Evolutionary conservation across 2,329 filamentous ascomycete genomes (phyloP).

Genomic region (Epichloe uncinata): DNA sequence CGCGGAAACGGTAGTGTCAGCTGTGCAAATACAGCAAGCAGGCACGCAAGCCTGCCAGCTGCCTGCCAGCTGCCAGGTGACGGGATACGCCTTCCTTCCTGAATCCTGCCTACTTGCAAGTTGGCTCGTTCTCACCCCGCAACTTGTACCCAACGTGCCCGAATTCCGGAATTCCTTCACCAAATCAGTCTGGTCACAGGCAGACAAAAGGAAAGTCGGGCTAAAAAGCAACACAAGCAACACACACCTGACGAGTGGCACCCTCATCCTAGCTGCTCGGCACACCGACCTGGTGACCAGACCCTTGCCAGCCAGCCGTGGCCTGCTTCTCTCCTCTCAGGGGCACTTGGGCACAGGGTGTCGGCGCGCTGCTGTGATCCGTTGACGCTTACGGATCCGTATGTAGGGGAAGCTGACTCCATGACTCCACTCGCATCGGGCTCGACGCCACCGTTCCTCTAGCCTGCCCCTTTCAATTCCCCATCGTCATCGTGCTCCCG

Average conservation of each 20-base stretch:
- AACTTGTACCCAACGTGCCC: too few relatives aligned
- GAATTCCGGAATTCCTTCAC: not conserved
- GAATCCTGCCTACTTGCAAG: too few relatives aligned
- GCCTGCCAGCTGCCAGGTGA: too few relatives aligned
- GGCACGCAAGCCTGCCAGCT: too few relatives aligned
- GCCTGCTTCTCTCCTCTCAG: not conserved
- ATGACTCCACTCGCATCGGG: not conserved
- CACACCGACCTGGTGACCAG: not conserved
- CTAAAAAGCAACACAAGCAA: not conserved
- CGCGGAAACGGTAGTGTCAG: too few relatives aligned
- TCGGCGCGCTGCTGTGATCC: not conserved
- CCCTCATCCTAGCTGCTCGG: not conserved
- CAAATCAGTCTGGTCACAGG: not conserved
- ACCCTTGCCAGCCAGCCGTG: not conserved
- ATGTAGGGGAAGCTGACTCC: not conserved
- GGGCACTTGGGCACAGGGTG: not conserved
- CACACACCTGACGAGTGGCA: not conserved
- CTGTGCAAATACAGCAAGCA: too few relatives aligned
- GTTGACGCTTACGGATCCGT: not conserved
- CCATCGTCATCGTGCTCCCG: too few relatives aligned
- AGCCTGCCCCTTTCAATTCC: not conserved
- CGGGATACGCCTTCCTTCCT: too few relatives aligned
- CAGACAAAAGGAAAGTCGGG: not conserved
- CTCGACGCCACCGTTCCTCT: not conserved
- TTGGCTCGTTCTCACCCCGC: too few relatives aligned